Evolutionary conservation across 257 asterid genomes (phyloP), one percentile per base, ranked within the genome.

Genomic region (Sherardia arvensis): DNA sequence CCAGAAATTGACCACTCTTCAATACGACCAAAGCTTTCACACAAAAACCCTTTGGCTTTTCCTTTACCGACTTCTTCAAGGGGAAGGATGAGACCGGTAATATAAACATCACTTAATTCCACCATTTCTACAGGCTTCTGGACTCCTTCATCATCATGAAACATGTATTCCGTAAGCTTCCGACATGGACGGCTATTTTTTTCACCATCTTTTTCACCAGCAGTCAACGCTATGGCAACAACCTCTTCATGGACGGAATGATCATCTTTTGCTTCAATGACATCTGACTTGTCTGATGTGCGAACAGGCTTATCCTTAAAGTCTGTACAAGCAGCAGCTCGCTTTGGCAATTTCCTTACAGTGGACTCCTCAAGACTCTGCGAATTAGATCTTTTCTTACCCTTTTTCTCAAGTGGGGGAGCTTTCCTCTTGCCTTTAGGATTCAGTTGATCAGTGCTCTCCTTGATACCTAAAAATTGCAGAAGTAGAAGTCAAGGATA

Each of bases 1-100:
- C 99, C 97, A 74, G 99, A 89, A 66, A 92, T 87, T 38, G 95
- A 81, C 98, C 98, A 88, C 66, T 82, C 91, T 70, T 92, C 98
- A n/a, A 92, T 68, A 14, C 96, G 96, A 22, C 99, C 97, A 77
- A 92, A 92, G 69, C 94, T 90, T 76, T 87, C 85, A 61, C 99
- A 87, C 75, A 82, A 77, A 34, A 87, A 65, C 26, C 93, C 91
- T 62, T 77, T 82, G 38, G 73, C 76, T 68, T 84, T 85, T 66
- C 78, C 90, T 71, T 85, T 84, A 36, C 51, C 17, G 32, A 15
- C 51, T 66, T 72, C 95, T 70, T 87, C 95, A 23, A 87, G 87
- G 12, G 99, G 97, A 58, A 81, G 77, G 73, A 92, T 63, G 30
- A 76, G 80, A 49, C 99, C 99, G 61, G 86, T 70, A 55, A 89